Base-by-base conservation (phyloP, 306 rosid species). In the Psophocarpus tetragonolobus region DNA sequence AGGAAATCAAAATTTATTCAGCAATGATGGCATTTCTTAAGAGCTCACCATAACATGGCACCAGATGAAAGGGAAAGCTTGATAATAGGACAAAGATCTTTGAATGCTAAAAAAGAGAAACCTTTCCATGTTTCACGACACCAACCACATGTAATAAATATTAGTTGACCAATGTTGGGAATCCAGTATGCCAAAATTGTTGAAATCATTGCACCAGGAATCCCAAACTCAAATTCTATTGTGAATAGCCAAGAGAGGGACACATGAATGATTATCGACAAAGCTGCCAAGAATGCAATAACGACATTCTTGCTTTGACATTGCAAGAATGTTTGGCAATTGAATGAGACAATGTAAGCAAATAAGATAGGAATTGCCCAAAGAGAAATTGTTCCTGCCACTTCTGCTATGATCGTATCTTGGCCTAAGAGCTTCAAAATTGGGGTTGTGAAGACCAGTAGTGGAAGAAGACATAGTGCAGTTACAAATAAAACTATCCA, bases 1-100 rank as follows among this genome's bases (percentile, higher is more conserved):
- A 41, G 15, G 15, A 41, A 41, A 41, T 11, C 47, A 4, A 41
- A 41, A 11, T 41, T 41, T 41, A 13, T 42, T 13, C 17, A 12
- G 29, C 14, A 7, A 51, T 20, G 9, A 29, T 51, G 23, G 3
- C 56, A 56, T 23, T 20, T 17, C 10, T 56, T 10, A 56, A 56
- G 33, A 27, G 21, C 84, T 85, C 48, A 88, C 88, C 90, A 84
- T 17, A 88, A 15, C 92, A 88, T 88, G 48, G 42, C 60, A 26
- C 92, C 88, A 5, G 92, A 80, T 21, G 90, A 79, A 20, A 88
- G 15, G 5, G 90, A 88, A 15, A 88, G 90, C 76, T 86, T 86
- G 36, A 82, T 38, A 17, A 88, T 74, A 30, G 90, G 87, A 87
- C 83, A 88, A n/a, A 86, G 81, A 77, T 86, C 90, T 24, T 68